Evolutionary conservation across 371 early-diverging fungal genomes (phyloP).

Genomic region (Chytridium lagenaria): DNA sequence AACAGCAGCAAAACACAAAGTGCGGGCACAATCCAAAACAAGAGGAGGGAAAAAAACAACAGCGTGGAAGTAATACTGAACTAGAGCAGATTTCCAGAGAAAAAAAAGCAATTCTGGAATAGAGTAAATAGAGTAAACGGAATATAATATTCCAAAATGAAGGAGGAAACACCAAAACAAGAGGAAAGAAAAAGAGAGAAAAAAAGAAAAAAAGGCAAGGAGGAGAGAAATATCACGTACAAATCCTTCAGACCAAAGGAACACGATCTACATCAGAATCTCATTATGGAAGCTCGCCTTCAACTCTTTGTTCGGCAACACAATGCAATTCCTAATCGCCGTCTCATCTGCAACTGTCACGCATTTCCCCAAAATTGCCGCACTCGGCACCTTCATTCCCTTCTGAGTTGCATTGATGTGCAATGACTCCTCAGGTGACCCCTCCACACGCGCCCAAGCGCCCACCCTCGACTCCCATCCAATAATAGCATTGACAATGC

Average conservation of each 20-base stretch:
- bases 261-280: slow-evolving; percentile 83
- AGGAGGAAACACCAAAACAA: too few species aligned
- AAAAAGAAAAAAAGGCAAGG: not conserved
- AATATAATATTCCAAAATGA: too few species aligned
- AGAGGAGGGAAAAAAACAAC: too few species aligned
- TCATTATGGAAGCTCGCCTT: slow-evolving; percentile 89
- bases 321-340: slow-evolving; percentile 94
- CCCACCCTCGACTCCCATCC: slow-evolving; percentile 97
- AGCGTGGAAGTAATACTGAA: too few species aligned
- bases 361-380: slow-evolving; percentile 89
- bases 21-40: too few species aligned
- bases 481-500: slow-evolving; percentile 90
- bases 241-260: not conserved
- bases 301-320: slow-evolving; percentile 96
- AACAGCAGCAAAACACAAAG: too few species aligned
- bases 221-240: not conserved
- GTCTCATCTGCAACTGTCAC: slow-evolving; percentile 89
- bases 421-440: slow-evolving; percentile 73
- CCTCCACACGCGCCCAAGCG: slow-evolving; percentile 93
- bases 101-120: too few species aligned
- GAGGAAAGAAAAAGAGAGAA: not conserved
- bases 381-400: slow-evolving; percentile 90
- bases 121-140: too few species aligned
- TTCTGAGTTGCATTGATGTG: slow-evolving; percentile 68
- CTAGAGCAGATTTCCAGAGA: too few species aligned